Evolutionary conservation across 805 yeast genomes (phyloP).

Genomic region (Starmera pachycereana): DNA sequence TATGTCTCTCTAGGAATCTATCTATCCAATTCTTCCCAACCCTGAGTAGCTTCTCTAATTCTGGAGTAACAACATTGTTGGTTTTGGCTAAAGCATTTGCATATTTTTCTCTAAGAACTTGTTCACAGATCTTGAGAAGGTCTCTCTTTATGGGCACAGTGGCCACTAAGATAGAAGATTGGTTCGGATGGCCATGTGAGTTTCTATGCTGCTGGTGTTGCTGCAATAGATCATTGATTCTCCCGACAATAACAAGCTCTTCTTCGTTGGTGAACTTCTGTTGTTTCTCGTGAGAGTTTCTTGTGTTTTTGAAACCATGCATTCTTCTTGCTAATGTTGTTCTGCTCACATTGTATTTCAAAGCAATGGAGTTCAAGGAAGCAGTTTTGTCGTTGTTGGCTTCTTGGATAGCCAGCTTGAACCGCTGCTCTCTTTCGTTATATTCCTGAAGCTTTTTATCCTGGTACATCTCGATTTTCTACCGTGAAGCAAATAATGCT

Average conservation of each 20-base stretch:
- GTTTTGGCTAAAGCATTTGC: constrained; percentile 3
- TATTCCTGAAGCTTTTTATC: constrained; percentile 20
- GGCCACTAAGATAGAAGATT: too few species aligned
- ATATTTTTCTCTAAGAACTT: constrained; percentile 14
- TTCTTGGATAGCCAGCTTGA: constrained; percentile 18
- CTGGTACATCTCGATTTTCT: constrained; percentile 14
- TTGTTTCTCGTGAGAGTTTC: constrained; percentile 20
- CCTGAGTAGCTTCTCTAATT: constrained; percentile 10
- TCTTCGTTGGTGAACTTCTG: constrained; percentile 20
- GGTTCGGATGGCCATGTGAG: too few species aligned
- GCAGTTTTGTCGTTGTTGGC: constrained; percentile 17
- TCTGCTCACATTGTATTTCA: constrained; percentile 16
- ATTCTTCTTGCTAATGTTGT: constrained; percentile 19
- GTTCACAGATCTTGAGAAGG: constrained; percentile 15
- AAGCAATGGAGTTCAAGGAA: constrained; percentile 20
- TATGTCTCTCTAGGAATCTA: constrained; percentile 19
- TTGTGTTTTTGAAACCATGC: constrained; percentile 20
- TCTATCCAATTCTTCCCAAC: constrained; percentile 23
- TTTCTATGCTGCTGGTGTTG: constrained; percentile 5
- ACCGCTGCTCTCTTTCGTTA: constrained; percentile 20
- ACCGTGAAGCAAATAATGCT: too few species aligned
- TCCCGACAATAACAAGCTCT: constrained; percentile 12
- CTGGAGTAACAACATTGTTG: constrained; percentile 1
- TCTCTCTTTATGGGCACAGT: constrained; percentile 17
- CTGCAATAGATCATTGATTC: constrained; percentile 13